Evolutionary conservation across 2,329 filamentous ascomycete genomes (phyloP), one percentile per base, ranked within the genome.

Genomic region (Colletotrichum sp.): DNA sequence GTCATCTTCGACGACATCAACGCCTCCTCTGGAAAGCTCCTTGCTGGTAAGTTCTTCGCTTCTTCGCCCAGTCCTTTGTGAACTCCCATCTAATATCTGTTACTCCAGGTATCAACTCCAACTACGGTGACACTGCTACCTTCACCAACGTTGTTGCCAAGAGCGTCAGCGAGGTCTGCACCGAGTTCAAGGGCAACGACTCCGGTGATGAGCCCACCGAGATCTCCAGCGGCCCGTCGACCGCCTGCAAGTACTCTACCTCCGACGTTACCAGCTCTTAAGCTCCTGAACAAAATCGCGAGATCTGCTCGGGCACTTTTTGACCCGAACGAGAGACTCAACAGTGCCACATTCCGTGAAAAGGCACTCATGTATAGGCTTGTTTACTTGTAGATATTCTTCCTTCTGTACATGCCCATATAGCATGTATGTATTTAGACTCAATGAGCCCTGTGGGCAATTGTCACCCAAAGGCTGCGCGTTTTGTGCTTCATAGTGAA

Each of bases 61-160:
- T 3, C 27, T 27, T 15, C 2, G 5, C 11, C 6, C 5, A 15
- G 12, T 1, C 15, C 15, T 2, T 12, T 16, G 15, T 1, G 8
- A 1, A 8, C n/a, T 8, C 44, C 16, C 6, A 32, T 22, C 59
- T 73, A 13, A 75, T 30, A n/a, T 9, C 34, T 22, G 0, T 22
- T 1, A 16, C 30, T 32, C 1, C 57, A 75, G 76, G 76, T 8
- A 77, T 77, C 76, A 77, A 77, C 68, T 67, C 74, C 59, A 77
- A 77, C 76, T 74, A 59, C 48, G 76, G 76, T 16, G 76, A 77
- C 68, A 74, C 72, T 12, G 74, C 76, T 30, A 77, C 74, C 57
- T 64, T 77, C 68, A 69, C 65, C 55, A 63, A 71, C 64, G 22
- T 61, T 5, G 63, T 34, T 25, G 68, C 74, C 15, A 66, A 61